Evolutionary conservation across 2,329 filamentous ascomycete genomes (phyloP), one percentile per base, ranked within the genome.

Genomic region (Fusarium sp.): DNA sequence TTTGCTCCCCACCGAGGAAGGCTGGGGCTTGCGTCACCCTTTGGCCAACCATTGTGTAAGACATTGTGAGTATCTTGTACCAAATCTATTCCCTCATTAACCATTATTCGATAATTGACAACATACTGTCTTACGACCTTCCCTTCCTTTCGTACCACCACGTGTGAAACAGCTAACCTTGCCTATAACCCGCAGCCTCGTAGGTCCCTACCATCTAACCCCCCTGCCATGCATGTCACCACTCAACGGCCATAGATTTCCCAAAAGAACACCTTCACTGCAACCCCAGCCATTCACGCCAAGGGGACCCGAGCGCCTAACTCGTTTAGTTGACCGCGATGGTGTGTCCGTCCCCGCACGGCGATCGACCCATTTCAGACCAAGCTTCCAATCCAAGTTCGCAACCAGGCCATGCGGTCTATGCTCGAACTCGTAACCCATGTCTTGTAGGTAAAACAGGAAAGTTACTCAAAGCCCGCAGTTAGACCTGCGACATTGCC

Each of bases 311-410:
- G 31, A 6, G n/a, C 22, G 55, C 61, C 29, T 55, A 35, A 42
- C 61, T 58, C 7, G 17, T 17, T 59, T 64, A 35, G 61, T 44
- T 33, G 27, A 62, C 40, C 46, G 61, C 49, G 62, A 56, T 36
- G 33, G 33, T 27, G 31, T 33, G 31, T 22, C 63, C 8, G 24
- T 63, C 71, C 69, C 72, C 69, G 72, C 72, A 74, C 62, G 60
- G 60, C 38, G 12, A 44, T 16, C 58, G 57, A 36, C 58, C 57
- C 22, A 58, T 53, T n/a, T 27, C 27, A 36, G 35, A 29, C 14
- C 24, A 64, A 61, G 40, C 64, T 64, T 49, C 72, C 68, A 74
- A 74, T 74, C 56, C 53, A 63, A 5, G 44, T 11, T 44, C 51
- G 35, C 11, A 1, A 40, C 61, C 27, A 42, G 31, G n/a, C 62